These are phyloP conservation scores for Priceomyces haplophilus DNA, from an alignment of 805 yeast species.

Conservation along the genomic window DNA sequence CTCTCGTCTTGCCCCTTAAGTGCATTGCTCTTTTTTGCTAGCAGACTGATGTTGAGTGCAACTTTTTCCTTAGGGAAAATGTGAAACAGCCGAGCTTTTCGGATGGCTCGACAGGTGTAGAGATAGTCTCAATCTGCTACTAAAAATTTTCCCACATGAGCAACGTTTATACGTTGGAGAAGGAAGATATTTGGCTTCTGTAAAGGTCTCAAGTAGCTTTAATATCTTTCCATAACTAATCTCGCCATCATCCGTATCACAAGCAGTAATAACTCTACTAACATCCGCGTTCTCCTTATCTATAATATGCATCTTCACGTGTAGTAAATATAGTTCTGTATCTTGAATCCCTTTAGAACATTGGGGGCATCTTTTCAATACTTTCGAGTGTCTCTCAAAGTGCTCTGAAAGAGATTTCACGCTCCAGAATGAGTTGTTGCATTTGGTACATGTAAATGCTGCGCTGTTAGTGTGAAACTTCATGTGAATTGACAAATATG, in stretches of 20 bases:
- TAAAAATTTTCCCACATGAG: slow-evolving; percentile 1
- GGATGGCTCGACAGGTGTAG: slow-evolving; percentile 1
- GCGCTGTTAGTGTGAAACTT: slow-evolving; percentile 3
- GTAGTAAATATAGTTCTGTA: slow-evolving; percentile 5
- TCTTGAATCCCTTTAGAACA: slow-evolving; percentile 4
- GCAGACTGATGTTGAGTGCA: too few relatives aligned
- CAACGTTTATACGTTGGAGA: neutral
- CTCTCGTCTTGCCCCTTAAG: slow-evolving; percentile 68
- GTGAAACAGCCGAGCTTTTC: too few relatives aligned
- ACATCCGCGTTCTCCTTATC: slow-evolving; percentile 1
- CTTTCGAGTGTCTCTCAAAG: slow-evolving; percentile 4
- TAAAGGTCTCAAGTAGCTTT: neutral
- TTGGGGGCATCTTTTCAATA: slow-evolving; percentile 4
- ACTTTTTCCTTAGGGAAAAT: too few relatives aligned
- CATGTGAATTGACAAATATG: slow-evolving; percentile 8
- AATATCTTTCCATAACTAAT: neutral
- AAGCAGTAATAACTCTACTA: neutral
- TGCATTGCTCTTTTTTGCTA: neutral
- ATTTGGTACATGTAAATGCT: slow-evolving; percentile 6
- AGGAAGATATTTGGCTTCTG: neutral
- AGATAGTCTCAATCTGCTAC: slow-evolving; percentile 3
- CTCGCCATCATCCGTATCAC: neutral
- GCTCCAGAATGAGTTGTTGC: neutral
- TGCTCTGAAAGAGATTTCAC: slow-evolving; percentile 5
- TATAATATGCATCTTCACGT: slow-evolving; percentile 8